Conservation (phyloP, 202 grass and related monocot species). For the Thinopyrum obtusiflorum region DNA sequence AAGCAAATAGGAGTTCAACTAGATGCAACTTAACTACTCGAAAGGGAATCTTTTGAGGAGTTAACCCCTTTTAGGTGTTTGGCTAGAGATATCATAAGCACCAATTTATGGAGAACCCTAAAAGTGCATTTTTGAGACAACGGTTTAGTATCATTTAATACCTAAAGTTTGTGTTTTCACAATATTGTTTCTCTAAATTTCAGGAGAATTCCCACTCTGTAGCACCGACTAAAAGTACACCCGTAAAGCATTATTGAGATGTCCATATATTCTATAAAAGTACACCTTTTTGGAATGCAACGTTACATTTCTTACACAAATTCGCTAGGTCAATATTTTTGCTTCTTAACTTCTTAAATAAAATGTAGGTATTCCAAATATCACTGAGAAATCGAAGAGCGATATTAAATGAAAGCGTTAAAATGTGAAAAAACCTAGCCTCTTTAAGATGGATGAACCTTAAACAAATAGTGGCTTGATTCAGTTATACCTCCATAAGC, state of each 20-base stretch:
- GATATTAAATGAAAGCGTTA: not conserved
- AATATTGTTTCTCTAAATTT: not conserved
- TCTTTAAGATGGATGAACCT: not conserved
- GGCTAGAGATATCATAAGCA: too few relatives aligned
- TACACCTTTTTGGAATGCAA: too few relatives aligned
- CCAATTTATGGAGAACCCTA: not conserved
- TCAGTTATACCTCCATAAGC: constrained; percentile 4
- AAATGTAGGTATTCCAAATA: too few relatives aligned
- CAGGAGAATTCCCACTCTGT: accelerated
- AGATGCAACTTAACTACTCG: too few relatives aligned
- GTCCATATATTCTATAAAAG: not conserved
- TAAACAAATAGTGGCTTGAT: not conserved
- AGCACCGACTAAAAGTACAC: not conserved
- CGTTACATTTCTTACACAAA: too few relatives aligned
- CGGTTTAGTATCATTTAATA: not conserved
- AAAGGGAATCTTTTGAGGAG: too few relatives aligned
- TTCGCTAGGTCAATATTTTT: too few relatives aligned
- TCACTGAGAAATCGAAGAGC: not conserved
- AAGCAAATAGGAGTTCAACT: too few relatives aligned
- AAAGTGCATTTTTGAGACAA: not conserved
- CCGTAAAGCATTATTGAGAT: not conserved
- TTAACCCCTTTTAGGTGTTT: too few relatives aligned
- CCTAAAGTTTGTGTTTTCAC: not conserved
- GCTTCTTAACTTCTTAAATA: too few relatives aligned
- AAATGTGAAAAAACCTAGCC: constrained; percentile 2